Conservation (phyloP, 257 asterid genomes). For the Primulina tabacum region DNA sequence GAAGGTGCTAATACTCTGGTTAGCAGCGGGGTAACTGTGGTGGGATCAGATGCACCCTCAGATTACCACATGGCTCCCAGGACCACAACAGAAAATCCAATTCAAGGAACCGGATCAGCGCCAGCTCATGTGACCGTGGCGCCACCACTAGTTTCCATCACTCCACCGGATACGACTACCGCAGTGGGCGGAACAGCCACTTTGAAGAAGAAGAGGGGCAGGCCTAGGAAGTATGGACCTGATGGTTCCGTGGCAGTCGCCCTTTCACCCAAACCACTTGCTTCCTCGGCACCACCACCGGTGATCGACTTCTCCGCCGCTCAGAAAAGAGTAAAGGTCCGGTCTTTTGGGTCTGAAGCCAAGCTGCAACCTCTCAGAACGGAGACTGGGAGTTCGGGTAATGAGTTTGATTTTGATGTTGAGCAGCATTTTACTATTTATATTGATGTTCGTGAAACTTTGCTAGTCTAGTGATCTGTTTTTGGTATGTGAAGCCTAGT, state of each 20-base stretch:
- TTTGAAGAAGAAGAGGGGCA: slow-evolving; percentile 80
- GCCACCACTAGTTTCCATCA: slow-evolving; percentile 28
- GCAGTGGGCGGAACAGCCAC: slow-evolving; percentile 25
- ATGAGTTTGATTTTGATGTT: slow-evolving; percentile 17
- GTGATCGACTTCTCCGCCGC: slow-evolving; percentile 81
- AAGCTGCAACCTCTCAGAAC: slow-evolving; percentile 46
- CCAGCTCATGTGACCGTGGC: slow-evolving; percentile 25
- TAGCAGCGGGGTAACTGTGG: slow-evolving; percentile 73
- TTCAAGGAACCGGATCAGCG: slow-evolving; percentile 45
- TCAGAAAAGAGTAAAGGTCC: slow-evolving; percentile 65
- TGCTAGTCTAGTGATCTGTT: slow-evolving; percentile 24
- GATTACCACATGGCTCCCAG: slow-evolving; percentile 83
- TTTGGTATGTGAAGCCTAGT: slow-evolving; percentile 6
- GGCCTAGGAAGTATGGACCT: slow-evolving; percentile 85
- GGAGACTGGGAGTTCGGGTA: slow-evolving; percentile 54
- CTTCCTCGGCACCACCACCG: slow-evolving; percentile 80
- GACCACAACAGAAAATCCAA: slow-evolving; percentile 43
- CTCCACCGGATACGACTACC: slow-evolving; percentile 28
- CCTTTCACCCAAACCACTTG: slow-evolving; percentile 83
- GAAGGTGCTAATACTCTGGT: slow-evolving; percentile 53
- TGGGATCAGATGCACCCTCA: slow-evolving; percentile 96
- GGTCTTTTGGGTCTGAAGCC: slow-evolving; percentile 42
- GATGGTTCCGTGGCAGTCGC: slow-evolving; percentile 64
- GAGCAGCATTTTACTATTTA: background rate
- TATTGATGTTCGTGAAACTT: slow-evolving; percentile 28